Evolutionary conservation across 2,329 filamentous ascomycete genomes (phyloP).

Genomic region (Alternaria sp.): DNA sequence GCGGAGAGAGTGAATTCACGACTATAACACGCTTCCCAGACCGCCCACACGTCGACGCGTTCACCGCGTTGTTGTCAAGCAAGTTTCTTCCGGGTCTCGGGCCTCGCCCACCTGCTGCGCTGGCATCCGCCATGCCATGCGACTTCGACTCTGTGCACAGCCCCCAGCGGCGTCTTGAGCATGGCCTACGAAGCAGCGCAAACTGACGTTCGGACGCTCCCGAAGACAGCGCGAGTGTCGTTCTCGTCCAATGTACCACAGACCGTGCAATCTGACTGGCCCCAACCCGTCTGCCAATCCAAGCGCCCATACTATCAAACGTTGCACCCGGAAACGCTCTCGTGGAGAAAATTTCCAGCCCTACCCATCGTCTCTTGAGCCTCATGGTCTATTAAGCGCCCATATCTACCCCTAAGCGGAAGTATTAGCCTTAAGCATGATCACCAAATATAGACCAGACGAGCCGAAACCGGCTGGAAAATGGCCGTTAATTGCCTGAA

Average conservation of each 20-base stretch:
- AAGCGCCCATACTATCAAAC: constrained; percentile 41
- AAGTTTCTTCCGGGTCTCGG: constrained; percentile 35
- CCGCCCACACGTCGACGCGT: constrained; percentile 37
- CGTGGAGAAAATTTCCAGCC: constrained; percentile 24
- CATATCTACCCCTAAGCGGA: constrained; percentile 14
- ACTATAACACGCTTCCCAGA: constrained; percentile 47
- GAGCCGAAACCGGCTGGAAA: constrained; percentile 23
- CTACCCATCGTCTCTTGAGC: constrained; percentile 31
- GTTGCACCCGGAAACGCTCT: constrained; percentile 36
- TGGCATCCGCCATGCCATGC: constrained; percentile 9
- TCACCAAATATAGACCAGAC: constrained; percentile 45
- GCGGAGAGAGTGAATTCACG: constrained; percentile 37
- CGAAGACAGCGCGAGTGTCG: constrained; percentile 27
- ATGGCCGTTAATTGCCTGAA: constrained; percentile 40
- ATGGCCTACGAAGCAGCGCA: not conserved
- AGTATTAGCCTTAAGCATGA: constrained; percentile 33
- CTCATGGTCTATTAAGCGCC: constrained; percentile 44
- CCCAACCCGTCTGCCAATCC: constrained; percentile 23
- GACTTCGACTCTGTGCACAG: constrained; percentile 12
- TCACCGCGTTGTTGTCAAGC: constrained; percentile 36
- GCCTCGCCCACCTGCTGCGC: constrained; percentile 35
- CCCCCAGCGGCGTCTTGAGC: constrained; percentile 1
- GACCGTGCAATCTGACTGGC: constrained; percentile 29
- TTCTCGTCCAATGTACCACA: constrained; percentile 14
- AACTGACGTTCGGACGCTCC: constrained; percentile 18